These are phyloP conservation scores for Oldenlandia corymbosa DNA, from an alignment of 257 asterid genomes.

Conservation along the genomic window DNA sequence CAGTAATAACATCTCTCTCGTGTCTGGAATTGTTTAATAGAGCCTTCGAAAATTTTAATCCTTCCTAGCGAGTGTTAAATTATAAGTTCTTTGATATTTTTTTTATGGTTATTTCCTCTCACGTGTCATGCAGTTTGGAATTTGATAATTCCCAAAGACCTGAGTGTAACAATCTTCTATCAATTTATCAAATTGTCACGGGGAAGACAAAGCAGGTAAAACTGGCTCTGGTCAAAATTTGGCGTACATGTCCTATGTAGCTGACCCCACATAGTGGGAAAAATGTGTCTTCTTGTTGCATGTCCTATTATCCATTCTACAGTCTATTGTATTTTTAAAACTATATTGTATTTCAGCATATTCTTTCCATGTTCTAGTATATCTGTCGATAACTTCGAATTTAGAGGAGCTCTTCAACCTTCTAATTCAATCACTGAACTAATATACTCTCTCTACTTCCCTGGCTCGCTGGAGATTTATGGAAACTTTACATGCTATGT, in stretches of 20 bases:
- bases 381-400: too few relatives aligned
- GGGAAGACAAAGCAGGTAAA: conserved; percentile 86
- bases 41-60: conserved; percentile 6
- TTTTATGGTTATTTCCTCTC: conserved; percentile 12
- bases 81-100: conserved; percentile 14
- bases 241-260: neutral
- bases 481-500: neutral
- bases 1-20: neutral
- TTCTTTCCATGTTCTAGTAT: too few relatives aligned
- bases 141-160: conserved; percentile 92
- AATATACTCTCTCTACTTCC: neutral
- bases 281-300: too few relatives aligned
- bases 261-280: too few relatives aligned
- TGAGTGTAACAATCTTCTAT: conserved; percentile 87
- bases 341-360: too few relatives aligned
- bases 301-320: too few relatives aligned
- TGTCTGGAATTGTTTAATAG: conserved; percentile 8
- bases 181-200: conserved; percentile 79
- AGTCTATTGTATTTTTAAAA: too few relatives aligned
- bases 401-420: too few relatives aligned
- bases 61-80: neutral
- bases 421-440: too few relatives aligned
- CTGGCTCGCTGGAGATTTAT: neutral
- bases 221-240: neutral
- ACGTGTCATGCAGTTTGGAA: conserved; percentile 58